phyloP scores from a whole-genome alignment of 2,329 filamentous ascomycete species.

The Arachnopeziza araneosa region DNA sequence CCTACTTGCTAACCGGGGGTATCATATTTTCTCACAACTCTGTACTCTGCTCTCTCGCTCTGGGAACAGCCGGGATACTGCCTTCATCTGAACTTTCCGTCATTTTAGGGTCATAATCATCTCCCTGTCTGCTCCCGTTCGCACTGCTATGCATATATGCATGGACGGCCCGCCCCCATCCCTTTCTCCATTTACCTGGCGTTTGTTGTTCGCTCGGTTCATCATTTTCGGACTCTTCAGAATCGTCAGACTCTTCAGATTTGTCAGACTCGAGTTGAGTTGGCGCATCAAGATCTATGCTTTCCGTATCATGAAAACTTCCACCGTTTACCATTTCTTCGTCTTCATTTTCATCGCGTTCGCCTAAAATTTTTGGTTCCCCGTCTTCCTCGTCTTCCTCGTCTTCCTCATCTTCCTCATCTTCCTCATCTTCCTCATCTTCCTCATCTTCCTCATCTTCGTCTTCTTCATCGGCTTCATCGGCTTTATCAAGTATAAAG shows the following conservation, averaged over 20 bases:
- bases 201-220: not conserved
- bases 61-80: not conserved
- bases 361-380: not conserved
- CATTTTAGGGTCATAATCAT: not conserved
- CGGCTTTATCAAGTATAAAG: not conserved
- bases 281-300: not conserved
- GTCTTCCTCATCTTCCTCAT: not conserved
- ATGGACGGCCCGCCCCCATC: not conserved
- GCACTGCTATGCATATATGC: not conserved
- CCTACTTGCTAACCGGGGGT: not conserved
- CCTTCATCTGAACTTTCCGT: not conserved
- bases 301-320: not conserved
- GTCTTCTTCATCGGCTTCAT: not conserved
- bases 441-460: not conserved
- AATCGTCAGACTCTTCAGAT: not conserved
- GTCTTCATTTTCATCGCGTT: not conserved
- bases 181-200: not conserved
- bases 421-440: not conserved
- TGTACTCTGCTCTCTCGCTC: not conserved
- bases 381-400: not conserved
- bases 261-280: not conserved
- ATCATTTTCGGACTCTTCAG: not conserved
- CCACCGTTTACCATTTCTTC: not conserved
- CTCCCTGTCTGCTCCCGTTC: not conserved
- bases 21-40: not conserved